Percentiles rank a stretch among this genome's conserved stretches.
Evolutionary conservation across 2,329 filamentous ascomycete species (phyloP).

Genomic region (Monosporascus ibericus): DNA sequence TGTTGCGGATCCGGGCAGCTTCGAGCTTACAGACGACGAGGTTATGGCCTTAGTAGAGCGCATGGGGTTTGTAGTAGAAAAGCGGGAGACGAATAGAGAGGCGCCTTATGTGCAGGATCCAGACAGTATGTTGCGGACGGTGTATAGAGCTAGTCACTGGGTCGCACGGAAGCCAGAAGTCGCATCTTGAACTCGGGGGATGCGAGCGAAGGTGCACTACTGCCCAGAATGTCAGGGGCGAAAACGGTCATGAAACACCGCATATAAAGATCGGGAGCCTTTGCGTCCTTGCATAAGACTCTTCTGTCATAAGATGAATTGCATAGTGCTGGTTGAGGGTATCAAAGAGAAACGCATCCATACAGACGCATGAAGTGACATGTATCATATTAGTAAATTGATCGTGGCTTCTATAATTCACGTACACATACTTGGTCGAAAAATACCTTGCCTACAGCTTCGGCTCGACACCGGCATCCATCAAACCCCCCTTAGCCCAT

Average conservation of each 20-base stretch:
- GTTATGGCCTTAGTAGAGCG: conserved; percentile 68
- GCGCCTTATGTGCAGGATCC: conserved; percentile 85
- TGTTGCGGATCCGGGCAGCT: conserved; percentile 82
- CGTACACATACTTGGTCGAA: not conserved
- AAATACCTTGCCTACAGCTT: conserved; percentile 12
- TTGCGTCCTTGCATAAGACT: not conserved
- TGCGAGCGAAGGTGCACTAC: too few species aligned
- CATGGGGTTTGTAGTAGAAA: conserved; percentile 71
- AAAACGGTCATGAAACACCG: not conserved
- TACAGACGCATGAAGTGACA: not conserved
- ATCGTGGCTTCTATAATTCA: not conserved
- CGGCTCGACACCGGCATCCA: conserved; percentile 15
- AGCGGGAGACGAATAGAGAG: conserved; percentile 50
- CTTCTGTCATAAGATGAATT: not conserved
- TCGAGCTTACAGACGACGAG: conserved; percentile 88
- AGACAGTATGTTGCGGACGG: conserved; percentile 78
- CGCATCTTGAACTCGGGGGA: too few species aligned
- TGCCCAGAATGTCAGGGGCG: not conserved
- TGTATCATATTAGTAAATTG: not conserved
- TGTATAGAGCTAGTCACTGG: conserved; percentile 79
- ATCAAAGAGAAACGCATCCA: not conserved
- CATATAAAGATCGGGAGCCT: not conserved
- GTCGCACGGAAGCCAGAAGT: conserved; percentile 63
- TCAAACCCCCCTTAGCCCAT: conserved; percentile 43
- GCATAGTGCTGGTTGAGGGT: not conserved